These are phyloP conservation scores for Pulicaria dysenterica DNA, from an alignment of 129 eudicot genomes.

Conservation along the genomic window DNA sequence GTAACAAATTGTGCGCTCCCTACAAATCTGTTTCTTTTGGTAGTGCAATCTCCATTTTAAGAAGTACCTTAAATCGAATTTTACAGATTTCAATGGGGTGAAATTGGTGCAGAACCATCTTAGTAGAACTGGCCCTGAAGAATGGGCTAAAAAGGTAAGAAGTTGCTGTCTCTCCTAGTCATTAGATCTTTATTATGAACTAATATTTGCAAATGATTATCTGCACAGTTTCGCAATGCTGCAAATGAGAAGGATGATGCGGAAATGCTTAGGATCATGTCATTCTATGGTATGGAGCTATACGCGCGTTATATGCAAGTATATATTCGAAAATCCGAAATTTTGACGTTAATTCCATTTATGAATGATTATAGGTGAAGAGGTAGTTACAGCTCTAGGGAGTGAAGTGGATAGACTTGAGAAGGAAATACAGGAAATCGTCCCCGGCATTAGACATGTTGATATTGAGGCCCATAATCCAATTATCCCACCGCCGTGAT, in stretches of 20 bases:
- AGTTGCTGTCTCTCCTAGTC: neutral
- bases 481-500: slow-evolving; percentile 52
- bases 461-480: slow-evolving; percentile 97
- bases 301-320: neutral
- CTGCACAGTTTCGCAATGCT: slow-evolving; percentile 76
- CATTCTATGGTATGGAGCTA: slow-evolving; percentile 65
- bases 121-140: slow-evolving; percentile 74
- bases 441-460: slow-evolving; percentile 93
- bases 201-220: neutral
- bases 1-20: slow-evolving; percentile 32
- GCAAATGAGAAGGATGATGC: slow-evolving; percentile 58
- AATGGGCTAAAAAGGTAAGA: slow-evolving; percentile 83
- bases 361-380: slow-evolving; percentile 65
- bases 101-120: slow-evolving; percentile 88
- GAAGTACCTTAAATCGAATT: neutral
- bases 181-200: neutral
- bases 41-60: neutral
- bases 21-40: neutral
- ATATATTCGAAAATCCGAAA: neutral
- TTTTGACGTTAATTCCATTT: neutral
- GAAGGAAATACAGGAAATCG: slow-evolving; percentile 81
- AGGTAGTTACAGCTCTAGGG: slow-evolving; percentile 91
- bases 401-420: slow-evolving; percentile 98
- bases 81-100: slow-evolving; percentile 89
- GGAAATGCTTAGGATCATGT: slow-evolving; percentile 73